Evolutionary conservation across 164 flowering plant genomes (phyloP).

Genomic region (Magnolia kwangsiensis): DNA sequence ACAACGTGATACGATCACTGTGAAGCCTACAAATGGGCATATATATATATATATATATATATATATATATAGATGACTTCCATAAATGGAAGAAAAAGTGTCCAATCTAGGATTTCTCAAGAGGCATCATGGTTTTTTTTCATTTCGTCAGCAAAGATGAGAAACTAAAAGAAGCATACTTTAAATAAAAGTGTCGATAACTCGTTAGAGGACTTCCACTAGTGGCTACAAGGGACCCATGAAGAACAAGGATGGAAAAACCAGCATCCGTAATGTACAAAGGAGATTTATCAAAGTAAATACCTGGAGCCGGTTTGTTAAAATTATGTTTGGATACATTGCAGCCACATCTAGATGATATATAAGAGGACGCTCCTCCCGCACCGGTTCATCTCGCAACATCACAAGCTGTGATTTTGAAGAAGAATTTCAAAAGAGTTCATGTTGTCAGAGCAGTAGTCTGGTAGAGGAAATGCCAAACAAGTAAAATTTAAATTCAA

Average conservation of each 20-base stretch:
- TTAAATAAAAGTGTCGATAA: too few species aligned
- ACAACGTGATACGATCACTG: too few species aligned
- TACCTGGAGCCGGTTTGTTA: slow-evolving; percentile 99
- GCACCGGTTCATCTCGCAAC: slow-evolving; percentile 67
- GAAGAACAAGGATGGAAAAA: background rate
- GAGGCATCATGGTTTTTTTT: too few species aligned
- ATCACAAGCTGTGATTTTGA: slow-evolving; percentile 51
- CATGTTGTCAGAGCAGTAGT: background rate
- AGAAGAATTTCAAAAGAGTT: background rate
- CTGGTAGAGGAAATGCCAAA: background rate
- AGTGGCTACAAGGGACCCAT: background rate
- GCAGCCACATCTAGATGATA: slow-evolving; percentile 99
- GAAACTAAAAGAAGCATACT: too few species aligned
- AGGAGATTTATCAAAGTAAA: background rate
- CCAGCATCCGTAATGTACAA: background rate
- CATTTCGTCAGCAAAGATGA: too few species aligned
- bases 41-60: too few species aligned
- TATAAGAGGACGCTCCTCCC: slow-evolving; percentile 91
- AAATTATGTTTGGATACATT: slow-evolving; percentile 98
- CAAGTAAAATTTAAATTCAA: background rate
- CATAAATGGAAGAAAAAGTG: too few species aligned
- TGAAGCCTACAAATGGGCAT: too few species aligned
- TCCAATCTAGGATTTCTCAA: too few species aligned
- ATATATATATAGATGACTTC: too few species aligned
- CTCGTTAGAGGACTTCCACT: too few species aligned